phyloP scores from a whole-genome alignment of 345 rosid genomes.

The Rhodomyrtus tomentosa region DNA sequence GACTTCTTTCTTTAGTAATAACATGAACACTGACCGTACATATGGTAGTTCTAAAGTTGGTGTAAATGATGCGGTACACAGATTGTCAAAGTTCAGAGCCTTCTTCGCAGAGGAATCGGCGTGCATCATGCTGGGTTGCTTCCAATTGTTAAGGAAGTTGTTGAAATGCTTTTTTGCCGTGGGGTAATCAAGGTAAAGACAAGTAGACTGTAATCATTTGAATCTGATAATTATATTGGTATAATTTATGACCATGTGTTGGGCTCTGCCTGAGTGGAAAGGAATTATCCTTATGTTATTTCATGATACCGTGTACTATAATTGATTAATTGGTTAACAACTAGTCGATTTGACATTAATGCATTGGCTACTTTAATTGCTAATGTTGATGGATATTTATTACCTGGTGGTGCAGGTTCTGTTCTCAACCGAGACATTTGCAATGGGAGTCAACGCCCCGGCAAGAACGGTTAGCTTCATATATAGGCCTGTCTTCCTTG shows the following conservation, averaged over 20 bases:
- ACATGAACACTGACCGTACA: not conserved
- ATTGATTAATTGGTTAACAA: not conserved
- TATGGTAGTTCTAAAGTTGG: constrained; percentile 1
- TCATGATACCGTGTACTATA: not conserved
- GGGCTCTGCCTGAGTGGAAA: not conserved
- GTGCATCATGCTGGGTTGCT: constrained; percentile 99
- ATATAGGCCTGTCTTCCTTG: not conserved
- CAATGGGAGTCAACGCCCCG: constrained; percentile 99
- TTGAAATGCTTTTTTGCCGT: constrained; percentile 96
- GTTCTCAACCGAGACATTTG: constrained; percentile 98
- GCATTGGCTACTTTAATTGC: not conserved
- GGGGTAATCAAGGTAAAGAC: constrained; percentile 86
- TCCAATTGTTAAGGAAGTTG: constrained; percentile 98
- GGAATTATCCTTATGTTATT: not conserved
- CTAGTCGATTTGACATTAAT: not conserved
- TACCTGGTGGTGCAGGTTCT: constrained; percentile 47
- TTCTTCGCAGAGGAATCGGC: constrained; percentile 86
- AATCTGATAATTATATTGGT: not conserved
- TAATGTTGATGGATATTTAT: not conserved
- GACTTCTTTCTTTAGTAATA: constrained; percentile 3
- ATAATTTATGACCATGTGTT: not conserved
- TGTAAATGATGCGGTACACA: constrained; percentile 21
- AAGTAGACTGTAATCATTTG: not conserved
- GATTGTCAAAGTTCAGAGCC: constrained; percentile 89
- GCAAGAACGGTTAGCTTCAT: constrained; percentile 79